Evolutionary conservation across 2,329 filamentous ascomycete species (phyloP).

Genomic region (Ophiostoma populinum): DNA sequence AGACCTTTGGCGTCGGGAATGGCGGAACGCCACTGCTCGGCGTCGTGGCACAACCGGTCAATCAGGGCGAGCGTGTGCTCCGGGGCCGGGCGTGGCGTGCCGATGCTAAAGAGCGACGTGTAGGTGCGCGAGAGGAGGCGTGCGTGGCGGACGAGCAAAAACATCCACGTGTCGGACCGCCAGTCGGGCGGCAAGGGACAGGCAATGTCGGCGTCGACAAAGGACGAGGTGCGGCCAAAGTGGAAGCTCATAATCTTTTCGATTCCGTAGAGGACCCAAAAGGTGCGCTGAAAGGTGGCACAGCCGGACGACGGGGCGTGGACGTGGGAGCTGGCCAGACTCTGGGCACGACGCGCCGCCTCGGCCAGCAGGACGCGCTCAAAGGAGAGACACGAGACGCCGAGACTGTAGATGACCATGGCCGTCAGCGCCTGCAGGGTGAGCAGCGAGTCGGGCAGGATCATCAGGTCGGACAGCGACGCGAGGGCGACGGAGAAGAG

Average conservation of each 20-base stretch:
- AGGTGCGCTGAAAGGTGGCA: constrained; percentile 15
- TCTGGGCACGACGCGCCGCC: constrained; percentile 17
- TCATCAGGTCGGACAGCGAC: constrained; percentile 19
- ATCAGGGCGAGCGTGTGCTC: constrained; percentile 15
- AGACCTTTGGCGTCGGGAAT: constrained; percentile 10
- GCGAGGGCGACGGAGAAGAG: constrained; percentile 21
- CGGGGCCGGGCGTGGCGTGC: constrained; percentile 13
- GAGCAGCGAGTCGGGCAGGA: constrained; percentile 16
- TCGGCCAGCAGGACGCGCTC: constrained; percentile 18
- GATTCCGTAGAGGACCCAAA: constrained; percentile 15
- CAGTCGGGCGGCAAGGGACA: constrained; percentile 14
- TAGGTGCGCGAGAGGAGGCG: constrained; percentile 16
- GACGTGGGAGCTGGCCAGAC: constrained; percentile 11
- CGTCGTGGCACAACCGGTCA: constrained; percentile 14
- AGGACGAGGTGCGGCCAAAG: constrained; percentile 17
- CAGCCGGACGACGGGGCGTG: constrained; percentile 6
- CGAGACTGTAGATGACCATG: constrained; percentile 16
- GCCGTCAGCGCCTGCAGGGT: constrained; percentile 17
- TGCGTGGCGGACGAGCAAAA: constrained; percentile 14
- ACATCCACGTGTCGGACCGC: constrained; percentile 12
- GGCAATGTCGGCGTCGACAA: constrained; percentile 18
- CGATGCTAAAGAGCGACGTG: constrained; percentile 16
- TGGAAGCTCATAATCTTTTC: constrained; percentile 16
- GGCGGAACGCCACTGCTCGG: constrained; percentile 16
- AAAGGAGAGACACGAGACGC: constrained; percentile 16